These are phyloP conservation scores for Fusarium solani-melongenae DNA, from an alignment of 2,329 filamentous ascomycete species.

Conservation along the genomic window DNA sequence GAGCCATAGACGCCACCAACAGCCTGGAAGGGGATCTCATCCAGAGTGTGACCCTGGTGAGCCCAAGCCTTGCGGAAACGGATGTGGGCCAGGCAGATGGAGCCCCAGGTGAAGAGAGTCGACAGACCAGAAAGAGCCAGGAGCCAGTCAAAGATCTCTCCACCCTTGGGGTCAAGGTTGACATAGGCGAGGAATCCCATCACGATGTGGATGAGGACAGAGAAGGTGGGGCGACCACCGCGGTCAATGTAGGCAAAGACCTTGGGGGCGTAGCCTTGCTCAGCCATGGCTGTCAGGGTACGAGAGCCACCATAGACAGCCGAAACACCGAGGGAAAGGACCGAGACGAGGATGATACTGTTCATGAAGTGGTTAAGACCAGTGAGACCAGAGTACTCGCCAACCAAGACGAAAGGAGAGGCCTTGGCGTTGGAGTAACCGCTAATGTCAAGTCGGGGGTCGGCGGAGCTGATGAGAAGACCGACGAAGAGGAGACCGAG, in stretches of 20 bases:
- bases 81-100: conserved; percentile 71
- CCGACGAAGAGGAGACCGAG: conserved; percentile 62
- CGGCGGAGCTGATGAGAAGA: conserved; percentile 57
- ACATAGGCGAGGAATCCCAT: conserved; percentile 63
- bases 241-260: conserved; percentile 65
- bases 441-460: conserved; percentile 53
- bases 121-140: conserved; percentile 71
- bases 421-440: conserved; percentile 46
- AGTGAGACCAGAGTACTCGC: conserved; percentile 59
- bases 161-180: conserved; percentile 57
- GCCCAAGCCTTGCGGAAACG: conserved; percentile 73
- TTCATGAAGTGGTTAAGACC: conserved; percentile 66
- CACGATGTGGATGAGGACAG: conserved; percentile 57
- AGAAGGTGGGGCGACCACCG: conserved; percentile 61
- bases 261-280: conserved; percentile 65
- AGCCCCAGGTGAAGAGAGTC: conserved; percentile 73
- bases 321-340: conserved; percentile 66
- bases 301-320: conserved; percentile 66
- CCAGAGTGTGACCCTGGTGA: conserved; percentile 67
- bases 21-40: conserved; percentile 75
- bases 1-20: conserved; percentile 72
- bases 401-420: conserved; percentile 64
- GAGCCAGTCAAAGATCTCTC: conserved; percentile 71
- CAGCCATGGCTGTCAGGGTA: conserved; percentile 64
- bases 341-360: conserved; percentile 64